phyloP scores from a whole-genome alignment of 345 rosid genomes.

The Brassica incana region DNA sequence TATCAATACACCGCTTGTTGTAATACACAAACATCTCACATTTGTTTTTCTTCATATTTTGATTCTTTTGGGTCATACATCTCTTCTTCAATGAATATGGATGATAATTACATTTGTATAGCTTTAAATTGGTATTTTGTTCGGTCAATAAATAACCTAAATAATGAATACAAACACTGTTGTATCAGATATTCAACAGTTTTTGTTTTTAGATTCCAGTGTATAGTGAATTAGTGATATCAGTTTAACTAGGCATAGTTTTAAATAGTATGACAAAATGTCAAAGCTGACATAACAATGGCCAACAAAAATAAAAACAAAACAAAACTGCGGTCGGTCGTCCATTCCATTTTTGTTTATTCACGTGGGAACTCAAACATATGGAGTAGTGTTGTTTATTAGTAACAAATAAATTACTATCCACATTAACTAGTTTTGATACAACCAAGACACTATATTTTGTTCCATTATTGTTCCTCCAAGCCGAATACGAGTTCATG shows the following conservation, averaged over 20 bases:
- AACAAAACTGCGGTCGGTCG: slow-evolving; percentile 8
- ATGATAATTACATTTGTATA: neutral
- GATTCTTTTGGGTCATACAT: neutral
- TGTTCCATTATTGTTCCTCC: too few relatives aligned
- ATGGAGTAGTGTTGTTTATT: neutral
- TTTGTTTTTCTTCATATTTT: neutral
- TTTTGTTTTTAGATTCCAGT: neutral
- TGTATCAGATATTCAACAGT: neutral
- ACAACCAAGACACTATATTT: too few relatives aligned
- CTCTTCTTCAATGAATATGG: neutral
- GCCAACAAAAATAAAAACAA: neutral
- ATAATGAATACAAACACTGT: neutral
- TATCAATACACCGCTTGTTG: slow-evolving; percentile 6
- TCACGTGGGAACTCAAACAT: neutral
- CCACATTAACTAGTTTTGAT: too few relatives aligned
- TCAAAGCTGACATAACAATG: neutral
- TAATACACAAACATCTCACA: slow-evolving; percentile 18
- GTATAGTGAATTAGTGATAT: slow-evolving; percentile 2
- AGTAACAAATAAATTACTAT: too few relatives aligned
- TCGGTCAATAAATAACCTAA: neutral
- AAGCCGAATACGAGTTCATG: too few relatives aligned
- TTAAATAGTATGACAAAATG: neutral
- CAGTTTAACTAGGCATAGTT: neutral
- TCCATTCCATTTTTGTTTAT: neutral
- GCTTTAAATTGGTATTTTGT: slow-evolving; percentile 3